Evolutionary conservation across 1,139 yeast species (phyloP).

Genomic region (Sugiyamaella novakii): DNA sequence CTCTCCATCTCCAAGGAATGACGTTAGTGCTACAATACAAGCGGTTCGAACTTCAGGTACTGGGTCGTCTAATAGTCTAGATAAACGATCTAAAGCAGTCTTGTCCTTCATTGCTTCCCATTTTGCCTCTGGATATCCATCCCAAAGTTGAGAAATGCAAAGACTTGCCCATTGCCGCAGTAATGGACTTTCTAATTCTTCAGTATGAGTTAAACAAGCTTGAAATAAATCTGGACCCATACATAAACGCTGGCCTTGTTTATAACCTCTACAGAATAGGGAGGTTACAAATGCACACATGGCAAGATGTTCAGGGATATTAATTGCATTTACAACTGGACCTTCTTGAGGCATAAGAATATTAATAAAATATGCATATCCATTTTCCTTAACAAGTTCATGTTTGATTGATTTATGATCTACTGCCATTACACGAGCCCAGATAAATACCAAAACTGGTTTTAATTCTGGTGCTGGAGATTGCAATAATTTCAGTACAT

Average conservation of each 20-base stretch:
- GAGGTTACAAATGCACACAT: conserved; percentile 92
- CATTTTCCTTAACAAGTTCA: conserved; percentile 88
- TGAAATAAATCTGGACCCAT: conserved; percentile 71
- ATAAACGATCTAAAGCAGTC: conserved; percentile 53
- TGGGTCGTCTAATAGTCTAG: conserved; percentile 72
- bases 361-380: conserved; percentile 82
- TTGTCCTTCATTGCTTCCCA: conserved; percentile 68
- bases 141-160: conserved; percentile 76
- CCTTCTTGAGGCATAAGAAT: conserved; percentile 57
- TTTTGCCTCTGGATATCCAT: conserved; percentile 68
- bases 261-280: conserved; percentile 76
- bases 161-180: conserved; percentile 91
- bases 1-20: conserved; percentile 58
- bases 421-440: conserved; percentile 98
- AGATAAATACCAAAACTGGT: conserved; percentile 90
- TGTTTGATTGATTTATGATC: conserved; percentile 89
- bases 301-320: conserved; percentile 76
- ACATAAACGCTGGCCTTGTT: conserved; percentile 78
- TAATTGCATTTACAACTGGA: conserved; percentile 41
- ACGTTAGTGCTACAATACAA: conserved; percentile 70
- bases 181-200: conserved; percentile 77
- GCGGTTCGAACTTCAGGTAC: conserved; percentile 95
- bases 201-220: conserved; percentile 67
- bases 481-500: conserved; percentile 84
- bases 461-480: conserved; percentile 95